Evolutionary conservation across 2,329 filamentous ascomycete genomes (phyloP), one percentile per base, ranked within the genome.

Genomic region (Penicillium crustosum): DNA sequence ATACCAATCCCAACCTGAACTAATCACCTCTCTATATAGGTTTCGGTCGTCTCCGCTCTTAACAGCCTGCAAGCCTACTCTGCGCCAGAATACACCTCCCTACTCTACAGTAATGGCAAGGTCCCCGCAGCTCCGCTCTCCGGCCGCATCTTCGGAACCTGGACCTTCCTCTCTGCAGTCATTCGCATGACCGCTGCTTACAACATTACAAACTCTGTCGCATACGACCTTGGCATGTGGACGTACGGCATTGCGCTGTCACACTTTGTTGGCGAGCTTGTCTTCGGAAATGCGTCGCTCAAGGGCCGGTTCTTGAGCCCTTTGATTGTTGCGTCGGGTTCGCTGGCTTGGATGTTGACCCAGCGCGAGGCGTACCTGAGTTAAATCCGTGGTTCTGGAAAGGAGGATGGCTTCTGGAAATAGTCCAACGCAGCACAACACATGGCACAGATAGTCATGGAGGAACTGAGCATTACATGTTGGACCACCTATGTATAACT

Each of bases 31-130:
- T 49, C 23, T 15, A 15, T 25, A 35, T 49, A 27, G 93, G 84
- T 96, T 71, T 91, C 91, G 56, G 71, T 92, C 56, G 84, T 95
- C 57, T 91, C 93, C 31, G 82, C 94, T 58, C 88, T 86, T 69
- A 99, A 99, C 81, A 89, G 87, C 36, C 73, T 95, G 47, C 93
- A 97, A 80, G 86, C 90, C 71, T 95, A 96, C 77, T 70, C 80
- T 36, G 95, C 91, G 19, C 82, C 93, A 4, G 82, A 87, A 74
- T 95, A 90, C 78, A 92, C 92, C 8, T 86, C 88, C n/a, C 89
- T 91, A 73, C 85, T 97, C 70, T 99, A 97, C 70, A 74, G 79
- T 29, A 73, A 81, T 64, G 85, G 86, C 50, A 66, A 73, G 33
- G 76, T 79, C 58, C 82, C 74, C 75, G 84, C 91, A 55, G 93